These are phyloP conservation scores for Cardamine occulta DNA, from an alignment of 345 rosid species.

Conservation along the genomic window DNA sequence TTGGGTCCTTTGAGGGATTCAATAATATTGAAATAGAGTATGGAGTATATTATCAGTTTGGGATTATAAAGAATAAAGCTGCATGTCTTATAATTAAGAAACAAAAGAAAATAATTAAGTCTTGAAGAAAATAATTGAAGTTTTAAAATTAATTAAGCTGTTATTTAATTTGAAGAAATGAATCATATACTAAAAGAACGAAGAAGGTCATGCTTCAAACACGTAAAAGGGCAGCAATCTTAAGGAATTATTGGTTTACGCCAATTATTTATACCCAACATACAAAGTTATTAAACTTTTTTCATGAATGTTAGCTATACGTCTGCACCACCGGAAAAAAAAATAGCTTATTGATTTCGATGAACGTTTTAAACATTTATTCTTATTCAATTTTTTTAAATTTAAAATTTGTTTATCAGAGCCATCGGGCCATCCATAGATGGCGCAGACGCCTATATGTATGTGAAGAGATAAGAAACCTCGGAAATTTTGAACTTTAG, in stretches of 20 bases:
- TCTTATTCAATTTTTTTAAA: neutral
- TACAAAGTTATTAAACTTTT: slow-evolving; percentile 3
- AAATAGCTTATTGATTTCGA: neutral
- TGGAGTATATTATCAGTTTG: neutral
- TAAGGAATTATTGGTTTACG: neutral
- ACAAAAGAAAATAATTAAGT: neutral
- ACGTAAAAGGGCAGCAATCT: neutral
- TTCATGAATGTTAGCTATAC: neutral
- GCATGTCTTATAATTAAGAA: neutral
- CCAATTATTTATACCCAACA: slow-evolving; percentile 9
- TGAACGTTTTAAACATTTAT: slow-evolving; percentile 31
- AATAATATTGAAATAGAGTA: neutral
- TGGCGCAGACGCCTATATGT: neutral
- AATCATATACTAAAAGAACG: neutral
- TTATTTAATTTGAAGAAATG: neutral
- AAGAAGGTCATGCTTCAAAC: slow-evolving; percentile 4
- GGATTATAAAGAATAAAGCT: neutral
- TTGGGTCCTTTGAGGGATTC: slow-evolving; percentile 14
- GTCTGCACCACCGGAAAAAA: neutral
- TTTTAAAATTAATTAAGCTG: neutral
- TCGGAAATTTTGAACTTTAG: slow-evolving; percentile 16
- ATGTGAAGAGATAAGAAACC: slow-evolving; percentile 12
- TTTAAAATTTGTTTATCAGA: neutral
- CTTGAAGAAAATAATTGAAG: neutral
- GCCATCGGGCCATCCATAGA: neutral